Percentiles rank a stretch among this genome's conserved stretches.
Evolutionary conservation across 306 rosid species (phyloP).

Genomic region (barrel medic (Medicago truncatula)): MtrunA17r5.0-ANR NC_053048.1:44523501-44524000

Average conservation of each 20-base stretch:
- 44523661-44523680: conserved; percentile 56
- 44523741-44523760: conserved; percentile 50
- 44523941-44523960: conserved; percentile 38
- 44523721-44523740: conserved; percentile 50
- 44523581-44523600: conserved; percentile 62
- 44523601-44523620: conserved; percentile 70
- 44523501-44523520: conserved; percentile 85
- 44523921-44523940: conserved; percentile 73
- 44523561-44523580: conserved; percentile 91
- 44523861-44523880: conserved; percentile 85
- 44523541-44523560: conserved; percentile 72
- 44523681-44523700: conserved; percentile 81
- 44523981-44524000: conserved; percentile 73
- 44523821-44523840: conserved; percentile 72
- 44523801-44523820: conserved; percentile 36
- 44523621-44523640: conserved; percentile 75
- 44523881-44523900: conserved; percentile 82
- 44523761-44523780: conserved; percentile 83
- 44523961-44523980: conserved; percentile 82
- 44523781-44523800: conserved; percentile 57
- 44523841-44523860: conserved; percentile 60
- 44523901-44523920: conserved; percentile 90
- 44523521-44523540: conserved; percentile 76
- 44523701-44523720: conserved; percentile 65
- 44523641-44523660: conserved; percentile 65